Base-by-base conservation (phyloP, 73 alveolate species). In the Paramecium primaurelia region DNA sequence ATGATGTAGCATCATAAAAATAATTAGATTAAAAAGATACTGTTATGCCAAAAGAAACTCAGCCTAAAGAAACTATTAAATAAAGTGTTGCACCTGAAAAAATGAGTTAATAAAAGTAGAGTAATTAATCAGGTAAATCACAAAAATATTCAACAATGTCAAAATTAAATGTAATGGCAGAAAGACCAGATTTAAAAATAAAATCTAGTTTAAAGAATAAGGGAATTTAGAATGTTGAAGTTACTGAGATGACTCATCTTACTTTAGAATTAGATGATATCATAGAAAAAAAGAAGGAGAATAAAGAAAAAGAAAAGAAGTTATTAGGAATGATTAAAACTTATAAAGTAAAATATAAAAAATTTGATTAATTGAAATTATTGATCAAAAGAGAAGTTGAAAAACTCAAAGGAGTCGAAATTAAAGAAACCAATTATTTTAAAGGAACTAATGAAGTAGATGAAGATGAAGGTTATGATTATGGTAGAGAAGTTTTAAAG, bases 401-500 rank as follows among this genome's bases (percentile, higher is more conserved):
- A 71, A 92, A 73, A 60, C 92, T 97, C n/a, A 73, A 92, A 68
- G 95, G 93, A 34, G 96, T 91, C 32, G 91, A 86, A 45, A 95
- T 93, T 94, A 95, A 92, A 40, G 98, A 95, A 75, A 92, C 95
- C 2, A 93, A 86, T 77, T 95, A 95, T 59, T 93, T 96, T 93
- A 98, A 97, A 30, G 94, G 88, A 85, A 94, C 92, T 7, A 86
- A 93, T 71, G 93, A 86, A 44, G 95, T 90, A 30, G 96, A 83
- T 37, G 86, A 59, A 30, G 68, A 89, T 20, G 98, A 94, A 34
- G 99, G 93, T 12, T 96, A 91, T 92, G 94, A 96, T 40, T 96
- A 96, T 86, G 98, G 97, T 4, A 92, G 99, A 59, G 98, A 96
- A 26, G 95, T 97, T 0, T 93, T 93, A 47, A 96, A 93, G 32